Evolutionary conservation across 2,329 filamentous ascomycete species (phyloP), one percentile per base, ranked within the genome.

Genomic region (Chrysosphaeria jannelii): DNA sequence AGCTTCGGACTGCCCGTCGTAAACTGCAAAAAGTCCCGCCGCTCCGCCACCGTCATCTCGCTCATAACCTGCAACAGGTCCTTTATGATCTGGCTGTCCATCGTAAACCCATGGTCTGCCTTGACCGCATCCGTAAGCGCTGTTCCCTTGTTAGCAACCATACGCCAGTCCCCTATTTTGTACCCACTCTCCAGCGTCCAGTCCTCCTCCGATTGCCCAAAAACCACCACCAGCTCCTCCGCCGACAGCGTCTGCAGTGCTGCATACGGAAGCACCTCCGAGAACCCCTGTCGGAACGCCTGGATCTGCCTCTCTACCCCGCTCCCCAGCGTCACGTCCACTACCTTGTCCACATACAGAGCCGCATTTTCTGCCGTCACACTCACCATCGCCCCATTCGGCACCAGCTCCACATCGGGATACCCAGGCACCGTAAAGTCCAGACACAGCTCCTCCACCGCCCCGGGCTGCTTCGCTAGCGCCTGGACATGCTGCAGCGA

Each of bases 81-180:
- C 36, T 69, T 76, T 22, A 97, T 78, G 37, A 72, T 91, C 48
- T 69, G 74, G 52, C 81, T 93, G 40, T 97, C 85, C 61, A 97
- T 85, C 36, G 93, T 97, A 51, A 75, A 97, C 6, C 85, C 85
- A 40, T 97, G 85, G 36, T 97, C 85, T 14, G 85, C 85, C 48
- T 97, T 97, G 49, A 97, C 81, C 1, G 81, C 91, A 39, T 97
- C 85, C 61, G 88, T 88, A 19, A 97, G 61, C 28, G 85, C 75
- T 14, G 15, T 4, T n/a, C n/a, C n/a, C n/a, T n/a, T n/a, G n/a
- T n/a, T n/a, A n/a, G n/a, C n/a, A n/a, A n/a, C n/a, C n/a, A n/a
- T n/a, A n/a, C n/a, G n/a, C n/a, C n/a, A n/a, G n/a, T n/a, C n/a
- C n/a, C n/a, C n/a, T n/a, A n/a, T n/a, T n/a, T n/a, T 25, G 13